phyloP scores from a whole-genome alignment of 176 grass and related monocot species.

The Bromus sterilis region DNA sequence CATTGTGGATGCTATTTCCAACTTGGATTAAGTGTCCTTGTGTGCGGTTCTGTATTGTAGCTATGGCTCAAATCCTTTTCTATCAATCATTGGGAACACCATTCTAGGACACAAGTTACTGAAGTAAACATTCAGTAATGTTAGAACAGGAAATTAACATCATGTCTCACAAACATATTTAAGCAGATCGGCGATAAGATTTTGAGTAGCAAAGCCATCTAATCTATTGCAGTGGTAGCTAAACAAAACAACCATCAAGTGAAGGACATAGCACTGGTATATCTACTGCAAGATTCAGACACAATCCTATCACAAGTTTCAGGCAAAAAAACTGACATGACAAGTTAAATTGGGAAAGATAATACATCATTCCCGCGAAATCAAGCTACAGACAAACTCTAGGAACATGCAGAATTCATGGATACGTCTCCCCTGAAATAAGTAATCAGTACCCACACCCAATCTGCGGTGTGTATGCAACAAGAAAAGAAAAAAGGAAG shows the following conservation, averaged over 20 bases:
- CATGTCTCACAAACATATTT: not conserved
- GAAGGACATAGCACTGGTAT: not conserved
- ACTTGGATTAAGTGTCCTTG: no score
- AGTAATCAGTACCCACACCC: not conserved
- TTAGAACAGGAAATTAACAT: not conserved
- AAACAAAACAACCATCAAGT: not conserved
- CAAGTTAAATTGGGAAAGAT: constrained; percentile 7
- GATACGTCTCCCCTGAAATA: constrained; percentile 26
- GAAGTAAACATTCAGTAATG: not conserved
- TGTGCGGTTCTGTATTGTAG: no score
- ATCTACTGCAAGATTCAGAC: not conserved
- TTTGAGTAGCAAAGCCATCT: not conserved
- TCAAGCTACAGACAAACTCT: constrained; percentile 1
- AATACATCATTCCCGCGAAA: not conserved
- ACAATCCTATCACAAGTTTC: not conserved
- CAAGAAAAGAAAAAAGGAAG: not conserved
- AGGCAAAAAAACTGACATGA: no score
- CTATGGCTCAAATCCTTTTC: not conserved
- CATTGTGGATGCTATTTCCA: no score
- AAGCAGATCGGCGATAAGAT: not conserved
- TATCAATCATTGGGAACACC: not conserved
- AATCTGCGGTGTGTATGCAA: constrained; percentile 5
- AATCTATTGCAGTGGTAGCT: not conserved
- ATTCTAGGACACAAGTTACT: not conserved
- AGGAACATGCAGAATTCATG: constrained; percentile 32